Percentiles rank a stretch among this genome's conserved stretches.
Conservation (phyloP, 257 asterid species). For the Solanum pinnatisectum region DNA sequence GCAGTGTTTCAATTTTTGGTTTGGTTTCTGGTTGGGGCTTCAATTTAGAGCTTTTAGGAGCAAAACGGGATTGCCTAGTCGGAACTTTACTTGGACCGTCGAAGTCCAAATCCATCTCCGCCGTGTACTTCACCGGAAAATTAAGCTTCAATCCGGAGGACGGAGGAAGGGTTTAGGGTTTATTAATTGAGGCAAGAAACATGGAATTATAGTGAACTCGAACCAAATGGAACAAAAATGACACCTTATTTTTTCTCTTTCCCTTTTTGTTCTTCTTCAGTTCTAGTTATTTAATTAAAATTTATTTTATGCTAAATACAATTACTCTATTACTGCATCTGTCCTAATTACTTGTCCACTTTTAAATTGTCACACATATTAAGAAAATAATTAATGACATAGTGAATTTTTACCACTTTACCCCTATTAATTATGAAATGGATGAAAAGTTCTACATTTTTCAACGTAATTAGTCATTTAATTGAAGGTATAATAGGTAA, state of each 20-base stretch:
- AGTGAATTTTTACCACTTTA: too few species aligned
- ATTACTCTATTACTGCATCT: too few species aligned
- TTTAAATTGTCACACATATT: too few species aligned
- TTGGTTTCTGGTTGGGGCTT: conserved; percentile 30
- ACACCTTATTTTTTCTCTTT: neutral
- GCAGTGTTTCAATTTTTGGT: neutral
- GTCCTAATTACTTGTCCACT: too few species aligned
- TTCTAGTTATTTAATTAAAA: too few species aligned
- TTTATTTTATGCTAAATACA: neutral
- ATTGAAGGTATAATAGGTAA: too few species aligned
- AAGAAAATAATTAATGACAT: too few species aligned
- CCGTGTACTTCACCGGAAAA: conserved; percentile 15
- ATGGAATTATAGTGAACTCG: neutral
- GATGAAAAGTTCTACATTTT: too few species aligned
- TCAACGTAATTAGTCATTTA: too few species aligned
- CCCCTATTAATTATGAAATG: too few species aligned
- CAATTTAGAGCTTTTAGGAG: conserved; percentile 54
- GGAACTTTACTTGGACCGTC: conserved; percentile 24
- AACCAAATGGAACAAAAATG: neutral
- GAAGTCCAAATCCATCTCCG: conserved; percentile 49
- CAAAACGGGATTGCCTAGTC: conserved; percentile 39
- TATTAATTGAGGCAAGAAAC: neutral
- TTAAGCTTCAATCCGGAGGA: neutral
- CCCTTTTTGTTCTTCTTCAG: neutral
- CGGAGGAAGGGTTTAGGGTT: neutral